Conservation (phyloP, 768 basidiomycete species). For the Suillus americanus region DNA sequence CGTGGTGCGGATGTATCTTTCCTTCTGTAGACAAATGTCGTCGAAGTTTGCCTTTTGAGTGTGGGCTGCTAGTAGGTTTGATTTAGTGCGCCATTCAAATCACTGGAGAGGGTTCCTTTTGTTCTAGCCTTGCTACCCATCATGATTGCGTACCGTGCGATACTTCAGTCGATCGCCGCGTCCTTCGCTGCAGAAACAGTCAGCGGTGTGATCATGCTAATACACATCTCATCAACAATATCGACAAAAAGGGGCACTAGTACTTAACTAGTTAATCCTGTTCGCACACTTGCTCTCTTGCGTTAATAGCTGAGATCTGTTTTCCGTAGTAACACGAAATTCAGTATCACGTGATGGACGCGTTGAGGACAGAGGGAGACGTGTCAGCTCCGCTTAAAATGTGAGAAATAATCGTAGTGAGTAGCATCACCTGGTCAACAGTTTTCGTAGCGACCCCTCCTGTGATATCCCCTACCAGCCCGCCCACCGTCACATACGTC, state of each 20-base stretch:
- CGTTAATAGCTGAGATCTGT: background rate
- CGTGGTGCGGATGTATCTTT: background rate
- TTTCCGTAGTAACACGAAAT: background rate
- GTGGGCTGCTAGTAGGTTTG: background rate
- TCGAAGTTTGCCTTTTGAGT: background rate
- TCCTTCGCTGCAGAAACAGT: background rate
- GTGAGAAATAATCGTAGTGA: constrained; percentile 23
- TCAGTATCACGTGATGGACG: constrained; percentile 40
- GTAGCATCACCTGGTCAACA: background rate
- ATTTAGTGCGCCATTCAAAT: background rate
- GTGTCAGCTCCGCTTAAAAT: constrained; percentile 49
- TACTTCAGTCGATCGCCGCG: background rate
- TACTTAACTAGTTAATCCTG: background rate
- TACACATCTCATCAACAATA: background rate
- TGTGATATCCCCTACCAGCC: constrained; percentile 21
- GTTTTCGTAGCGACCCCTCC: constrained; percentile 26
- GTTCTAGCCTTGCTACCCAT: background rate
- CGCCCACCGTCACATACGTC: background rate
- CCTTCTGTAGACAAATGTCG: background rate
- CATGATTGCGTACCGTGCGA: background rate
- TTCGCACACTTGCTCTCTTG: background rate
- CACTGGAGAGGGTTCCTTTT: background rate
- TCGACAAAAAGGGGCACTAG: background rate
- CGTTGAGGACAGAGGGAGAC: constrained; percentile 27
- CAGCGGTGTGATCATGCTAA: background rate